A percentile compares a stretch with the other conserved stretches of the same genome.
Evolutionary conservation across 805 yeast genomes (phyloP).

Genomic region (Dipodascus geniculatus): DNA sequence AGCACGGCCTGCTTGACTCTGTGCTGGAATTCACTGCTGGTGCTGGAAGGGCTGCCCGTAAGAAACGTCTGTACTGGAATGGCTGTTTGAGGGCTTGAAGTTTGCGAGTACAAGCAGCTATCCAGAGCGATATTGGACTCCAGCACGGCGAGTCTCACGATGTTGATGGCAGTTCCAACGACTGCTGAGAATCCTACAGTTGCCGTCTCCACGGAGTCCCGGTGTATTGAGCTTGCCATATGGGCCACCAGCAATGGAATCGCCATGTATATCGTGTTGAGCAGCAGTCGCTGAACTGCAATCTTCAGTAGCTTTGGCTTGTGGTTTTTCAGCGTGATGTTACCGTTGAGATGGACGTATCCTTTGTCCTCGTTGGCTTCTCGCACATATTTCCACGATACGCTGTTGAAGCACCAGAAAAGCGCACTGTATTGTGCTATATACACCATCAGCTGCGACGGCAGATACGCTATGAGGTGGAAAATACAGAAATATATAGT

Average conservation of each 20-base stretch:
- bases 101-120: background rate
- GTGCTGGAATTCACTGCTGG: too few species aligned
- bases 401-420: background rate
- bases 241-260: background rate
- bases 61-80: too few species aligned
- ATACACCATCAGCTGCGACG: background rate
- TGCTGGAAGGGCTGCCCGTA: too few species aligned
- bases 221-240: background rate
- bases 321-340: background rate
- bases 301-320: background rate
- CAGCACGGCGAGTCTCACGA: background rate
- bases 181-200: background rate
- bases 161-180: background rate
- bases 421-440: background rate
- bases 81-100: too few species aligned
- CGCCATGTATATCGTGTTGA: background rate
- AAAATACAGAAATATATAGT: background rate
- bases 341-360: background rate
- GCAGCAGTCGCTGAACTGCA: background rate
- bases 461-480: background rate
- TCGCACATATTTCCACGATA: background rate
- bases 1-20: background rate
- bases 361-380: background rate
- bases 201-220: background rate
- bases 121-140: background rate